phyloP scores from a whole-genome alignment of 306 rosid species.

The Hippophae gyantsensis region DNA sequence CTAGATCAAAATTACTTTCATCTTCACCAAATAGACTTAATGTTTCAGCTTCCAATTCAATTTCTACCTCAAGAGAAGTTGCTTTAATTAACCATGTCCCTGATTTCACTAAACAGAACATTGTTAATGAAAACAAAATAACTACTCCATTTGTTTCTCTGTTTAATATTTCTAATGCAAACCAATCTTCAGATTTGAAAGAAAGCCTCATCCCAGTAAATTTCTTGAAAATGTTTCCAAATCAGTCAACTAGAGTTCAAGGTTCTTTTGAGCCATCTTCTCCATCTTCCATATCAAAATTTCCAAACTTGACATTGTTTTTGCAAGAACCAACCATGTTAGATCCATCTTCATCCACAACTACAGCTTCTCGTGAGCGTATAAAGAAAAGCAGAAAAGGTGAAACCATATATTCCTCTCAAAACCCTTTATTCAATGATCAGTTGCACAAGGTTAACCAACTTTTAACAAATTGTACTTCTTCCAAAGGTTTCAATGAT shows the following conservation, averaged over 20 bases:
- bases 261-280: constrained; percentile 26
- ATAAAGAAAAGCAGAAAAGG: not conserved
- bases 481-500: constrained; percentile 36
- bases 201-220: constrained; percentile 42
- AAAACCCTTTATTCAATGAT: constrained; percentile 16
- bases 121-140: not conserved
- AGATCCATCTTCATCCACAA: constrained; percentile 17
- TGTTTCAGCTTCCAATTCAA: not conserved
- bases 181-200: constrained; percentile 16
- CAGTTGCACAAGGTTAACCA: constrained; percentile 33
- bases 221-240: constrained; percentile 60
- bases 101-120: no score
- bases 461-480: constrained; percentile 9
- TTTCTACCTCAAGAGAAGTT: no score
- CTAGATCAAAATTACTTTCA: not conserved
- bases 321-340: constrained; percentile 39
- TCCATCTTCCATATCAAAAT: constrained; percentile 26
- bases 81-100: no score
- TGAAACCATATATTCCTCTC: constrained; percentile 1
- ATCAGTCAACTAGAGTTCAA: constrained; percentile 16
- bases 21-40: constrained; percentile 3
- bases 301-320: constrained; percentile 59
- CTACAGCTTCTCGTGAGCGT: not conserved
- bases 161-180: constrained; percentile 2
- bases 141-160: not conserved